phyloP scores from a whole-genome alignment of 2,329 filamentous ascomycete genomes.

The Pseudocercospora macadamiae region DNA sequence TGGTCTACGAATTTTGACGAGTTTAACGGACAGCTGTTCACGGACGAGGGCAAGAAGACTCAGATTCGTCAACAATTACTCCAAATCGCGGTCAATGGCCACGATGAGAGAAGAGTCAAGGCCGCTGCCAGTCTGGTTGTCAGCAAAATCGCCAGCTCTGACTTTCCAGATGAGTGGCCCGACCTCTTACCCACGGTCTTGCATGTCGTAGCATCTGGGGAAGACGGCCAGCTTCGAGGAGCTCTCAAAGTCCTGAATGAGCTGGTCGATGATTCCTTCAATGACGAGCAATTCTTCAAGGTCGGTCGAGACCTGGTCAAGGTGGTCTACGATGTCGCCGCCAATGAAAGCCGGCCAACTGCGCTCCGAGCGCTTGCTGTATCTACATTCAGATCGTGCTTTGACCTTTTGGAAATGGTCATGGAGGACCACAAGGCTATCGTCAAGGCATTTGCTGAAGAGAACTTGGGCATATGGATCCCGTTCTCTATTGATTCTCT shows the following conservation, averaged over 20 bases:
- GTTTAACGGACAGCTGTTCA: slow-evolving; percentile 65
- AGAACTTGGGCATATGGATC: slow-evolving; percentile 78
- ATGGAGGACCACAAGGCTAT: slow-evolving; percentile 87
- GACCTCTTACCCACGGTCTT: slow-evolving; percentile 80
- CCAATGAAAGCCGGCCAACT: slow-evolving; percentile 73
- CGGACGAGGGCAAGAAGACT: slow-evolving; percentile 69
- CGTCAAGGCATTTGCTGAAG: slow-evolving; percentile 86
- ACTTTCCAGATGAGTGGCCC: slow-evolving; percentile 97
- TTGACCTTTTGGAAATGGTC: slow-evolving; percentile 95
- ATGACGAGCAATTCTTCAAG: slow-evolving; percentile 91
- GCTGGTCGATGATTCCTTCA: slow-evolving; percentile 89
- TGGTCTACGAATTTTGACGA: slow-evolving; percentile 81
- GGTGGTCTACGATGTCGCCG: slow-evolving; percentile 78
- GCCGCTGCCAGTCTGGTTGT: slow-evolving; percentile 84
- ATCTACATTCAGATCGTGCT: slow-evolving; percentile 86
- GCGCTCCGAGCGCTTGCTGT: slow-evolving; percentile 79
- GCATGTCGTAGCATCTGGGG: slow-evolving; percentile 72
- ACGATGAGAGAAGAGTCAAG: slow-evolving; percentile 81
- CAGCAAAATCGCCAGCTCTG: slow-evolving; percentile 89
- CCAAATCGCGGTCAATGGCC: slow-evolving; percentile 73
- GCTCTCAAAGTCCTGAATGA: slow-evolving; percentile 86
- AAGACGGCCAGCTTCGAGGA: slow-evolving; percentile 81
- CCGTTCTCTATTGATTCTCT: slow-evolving; percentile 84
- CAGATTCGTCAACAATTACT: slow-evolving; percentile 75
- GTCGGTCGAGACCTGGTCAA: slow-evolving; percentile 85